Conservation (phyloP, 768 basidiomycete species). For the Macrocybe gigantea region DNA sequence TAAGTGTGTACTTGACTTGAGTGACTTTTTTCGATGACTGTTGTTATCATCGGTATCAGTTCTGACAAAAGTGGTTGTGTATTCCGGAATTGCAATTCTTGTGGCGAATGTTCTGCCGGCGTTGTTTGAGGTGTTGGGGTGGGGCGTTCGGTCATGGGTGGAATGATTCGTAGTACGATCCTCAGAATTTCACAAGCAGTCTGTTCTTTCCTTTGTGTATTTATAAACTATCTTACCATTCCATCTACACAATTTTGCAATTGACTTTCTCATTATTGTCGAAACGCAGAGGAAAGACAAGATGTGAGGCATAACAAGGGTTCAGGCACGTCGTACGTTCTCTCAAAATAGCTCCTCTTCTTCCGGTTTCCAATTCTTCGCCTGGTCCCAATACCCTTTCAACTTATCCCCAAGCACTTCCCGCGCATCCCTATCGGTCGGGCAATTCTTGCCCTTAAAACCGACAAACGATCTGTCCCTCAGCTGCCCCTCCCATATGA, state of each 20-base stretch:
- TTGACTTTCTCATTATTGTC: not conserved
- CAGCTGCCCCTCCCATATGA: slow-evolving; percentile 91
- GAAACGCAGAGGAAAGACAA: not conserved
- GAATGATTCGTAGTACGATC: not conserved
- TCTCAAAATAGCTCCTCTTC: slow-evolving; percentile 64
- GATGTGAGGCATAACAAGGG: too few species aligned
- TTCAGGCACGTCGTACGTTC: too few species aligned
- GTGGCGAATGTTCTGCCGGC: slow-evolving; percentile 59
- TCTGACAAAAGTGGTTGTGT: slow-evolving; percentile 86
- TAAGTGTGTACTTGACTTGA: slow-evolving; percentile 25
- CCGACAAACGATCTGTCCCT: slow-evolving; percentile 74
- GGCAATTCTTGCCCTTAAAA: slow-evolving; percentile 80
- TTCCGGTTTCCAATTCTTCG: slow-evolving; percentile 84
- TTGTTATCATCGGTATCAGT: slow-evolving; percentile 35
- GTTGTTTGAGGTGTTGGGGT: slow-evolving; percentile 62
- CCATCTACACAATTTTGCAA: not conserved
- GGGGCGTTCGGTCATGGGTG: slow-evolving; percentile 47
- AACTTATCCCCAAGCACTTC: slow-evolving; percentile 81
- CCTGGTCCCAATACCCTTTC: slow-evolving; percentile 91
- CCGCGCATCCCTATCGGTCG: slow-evolving; percentile 80
- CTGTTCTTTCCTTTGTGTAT: not conserved
- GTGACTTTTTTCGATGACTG: slow-evolving; percentile 4
- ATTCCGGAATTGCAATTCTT: slow-evolving; percentile 77
- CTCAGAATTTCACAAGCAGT: not conserved
- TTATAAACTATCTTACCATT: not conserved